Conservation (phyloP, 2,329 filamentous ascomycete species). For the Clonostachys solani region DNA sequence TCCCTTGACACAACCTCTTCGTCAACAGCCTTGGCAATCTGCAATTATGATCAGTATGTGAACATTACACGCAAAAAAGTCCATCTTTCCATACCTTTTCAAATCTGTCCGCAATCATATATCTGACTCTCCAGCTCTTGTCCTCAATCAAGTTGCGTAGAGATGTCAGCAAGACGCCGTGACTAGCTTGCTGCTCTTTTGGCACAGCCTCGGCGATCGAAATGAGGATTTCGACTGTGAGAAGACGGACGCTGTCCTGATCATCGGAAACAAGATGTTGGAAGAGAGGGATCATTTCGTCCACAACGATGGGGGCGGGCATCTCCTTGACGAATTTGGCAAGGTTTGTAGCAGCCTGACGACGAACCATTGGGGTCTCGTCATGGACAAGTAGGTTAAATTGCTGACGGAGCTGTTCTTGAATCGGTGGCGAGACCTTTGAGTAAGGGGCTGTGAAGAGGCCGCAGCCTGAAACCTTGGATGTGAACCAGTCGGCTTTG, state of each 20-base stretch:
- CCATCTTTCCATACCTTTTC: constrained; percentile 66
- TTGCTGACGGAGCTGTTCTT: constrained; percentile 87
- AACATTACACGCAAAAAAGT: neutral
- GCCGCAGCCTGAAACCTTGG: constrained; percentile 95
- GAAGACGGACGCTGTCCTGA: constrained; percentile 91
- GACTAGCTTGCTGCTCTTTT: constrained; percentile 96
- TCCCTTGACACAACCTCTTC: constrained; percentile 94
- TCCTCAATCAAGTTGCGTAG: constrained; percentile 94
- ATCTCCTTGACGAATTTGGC: constrained; percentile 98
- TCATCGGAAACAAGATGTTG: constrained; percentile 95
- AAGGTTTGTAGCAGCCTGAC: constrained; percentile 93
- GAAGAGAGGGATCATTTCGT: constrained; percentile 99
- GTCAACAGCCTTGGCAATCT: constrained; percentile 98
- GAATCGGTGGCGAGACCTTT: constrained; percentile 81
- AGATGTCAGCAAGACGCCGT: constrained; percentile 86
- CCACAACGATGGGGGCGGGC: constrained; percentile 84
- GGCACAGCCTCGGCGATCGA: constrained; percentile 95
- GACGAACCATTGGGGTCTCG: constrained; percentile 97
- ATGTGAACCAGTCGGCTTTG: constrained; percentile 99
- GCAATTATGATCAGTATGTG: constrained; percentile 2
- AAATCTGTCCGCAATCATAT: constrained; percentile 98
- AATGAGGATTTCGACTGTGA: constrained; percentile 95
- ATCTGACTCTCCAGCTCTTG: constrained; percentile 98
- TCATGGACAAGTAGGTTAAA: constrained; percentile 94
- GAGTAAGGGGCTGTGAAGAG: constrained; percentile 92